Conservation (phyloP, 2,329 filamentous ascomycete genomes). For the Penicillium rolfsii region DNA sequence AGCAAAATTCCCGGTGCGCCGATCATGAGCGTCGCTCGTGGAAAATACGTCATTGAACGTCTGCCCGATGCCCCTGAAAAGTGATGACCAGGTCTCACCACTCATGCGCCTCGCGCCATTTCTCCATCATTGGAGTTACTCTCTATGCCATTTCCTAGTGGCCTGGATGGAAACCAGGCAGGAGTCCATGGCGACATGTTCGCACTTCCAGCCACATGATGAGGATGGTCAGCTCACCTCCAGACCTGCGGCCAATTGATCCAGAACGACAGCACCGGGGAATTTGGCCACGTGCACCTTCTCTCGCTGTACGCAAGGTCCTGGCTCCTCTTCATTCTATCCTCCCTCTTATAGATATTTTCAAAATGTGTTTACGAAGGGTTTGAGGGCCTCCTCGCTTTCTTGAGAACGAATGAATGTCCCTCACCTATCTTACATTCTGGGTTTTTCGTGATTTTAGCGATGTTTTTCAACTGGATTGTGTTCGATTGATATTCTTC, state of each 20-base stretch:
- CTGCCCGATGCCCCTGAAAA: conserved; percentile 77
- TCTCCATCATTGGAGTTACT: not conserved
- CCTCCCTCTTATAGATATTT: not conserved
- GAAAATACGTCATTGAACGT: conserved; percentile 93
- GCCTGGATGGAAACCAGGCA: not conserved
- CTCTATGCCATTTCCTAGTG: not conserved
- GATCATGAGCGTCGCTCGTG: conserved; percentile 76
- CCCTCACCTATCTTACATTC: not conserved
- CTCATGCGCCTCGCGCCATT: not conserved
- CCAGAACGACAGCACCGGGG: not conserved
- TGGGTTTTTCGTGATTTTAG: not conserved
- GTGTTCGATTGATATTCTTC: not conserved
- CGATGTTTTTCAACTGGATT: not conserved
- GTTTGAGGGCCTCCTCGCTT: too few species aligned
- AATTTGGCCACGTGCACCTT: not conserved
- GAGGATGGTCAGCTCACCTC: not conserved
- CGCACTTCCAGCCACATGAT: not conserved
- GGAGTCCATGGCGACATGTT: not conserved
- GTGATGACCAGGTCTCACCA: conserved; percentile 30
- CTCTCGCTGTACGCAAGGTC: not conserved
- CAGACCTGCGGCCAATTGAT: too few species aligned
- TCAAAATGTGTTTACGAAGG: not conserved
- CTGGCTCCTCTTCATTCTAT: not conserved
- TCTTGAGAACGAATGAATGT: not conserved
- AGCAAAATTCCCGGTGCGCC: conserved; percentile 72